These are phyloP conservation scores for Bisporella sp. DNA, from an alignment of 2,329 filamentous ascomycete genomes.

Conservation along the genomic window DNA sequence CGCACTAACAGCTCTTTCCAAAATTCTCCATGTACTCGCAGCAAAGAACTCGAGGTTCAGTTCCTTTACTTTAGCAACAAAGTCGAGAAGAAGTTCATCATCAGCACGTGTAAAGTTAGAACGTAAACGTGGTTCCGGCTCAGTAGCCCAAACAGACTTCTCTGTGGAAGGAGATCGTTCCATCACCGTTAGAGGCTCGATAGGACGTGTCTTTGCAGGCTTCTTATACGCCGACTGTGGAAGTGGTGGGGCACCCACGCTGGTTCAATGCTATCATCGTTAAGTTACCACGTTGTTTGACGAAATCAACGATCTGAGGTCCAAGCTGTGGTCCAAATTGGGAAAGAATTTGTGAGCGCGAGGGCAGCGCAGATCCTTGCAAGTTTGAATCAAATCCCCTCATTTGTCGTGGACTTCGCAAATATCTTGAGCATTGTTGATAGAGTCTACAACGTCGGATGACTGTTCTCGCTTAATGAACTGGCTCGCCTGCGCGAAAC, in stretches of 20 bases:
- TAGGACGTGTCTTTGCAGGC: slow-evolving; percentile 8
- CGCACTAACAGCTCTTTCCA: slow-evolving; percentile 15
- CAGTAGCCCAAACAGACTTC: slow-evolving; percentile 25
- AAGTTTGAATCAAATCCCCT: neutral
- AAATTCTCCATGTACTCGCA: slow-evolving; percentile 14
- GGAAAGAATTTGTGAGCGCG: slow-evolving; percentile 20
- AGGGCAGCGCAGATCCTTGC: slow-evolving; percentile 12
- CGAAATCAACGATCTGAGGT: slow-evolving; percentile 21
- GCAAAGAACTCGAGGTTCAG: slow-evolving; percentile 8
- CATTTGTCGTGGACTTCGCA: neutral
- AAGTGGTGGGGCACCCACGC: slow-evolving; percentile 20
- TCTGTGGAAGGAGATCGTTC: slow-evolving; percentile 20
- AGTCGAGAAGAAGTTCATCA: slow-evolving; percentile 19
- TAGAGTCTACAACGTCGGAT: neutral
- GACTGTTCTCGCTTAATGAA: slow-evolving; percentile 4
- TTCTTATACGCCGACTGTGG: slow-evolving; percentile 1
- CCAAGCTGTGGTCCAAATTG: slow-evolving; percentile 25
- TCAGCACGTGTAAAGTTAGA: slow-evolving; percentile 18
- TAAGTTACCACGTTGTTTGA: slow-evolving; percentile 16
- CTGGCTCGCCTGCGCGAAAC: slow-evolving; percentile 19
- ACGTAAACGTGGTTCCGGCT: slow-evolving; percentile 1
- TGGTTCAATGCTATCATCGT: slow-evolving; percentile 19
- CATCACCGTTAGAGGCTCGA: slow-evolving; percentile 10
- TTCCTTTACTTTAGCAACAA: slow-evolving; percentile 13
- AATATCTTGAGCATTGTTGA: neutral